Base-by-base conservation (phyloP, 306 rosid genomes). In the Pterocarpus santalinus region DNA sequence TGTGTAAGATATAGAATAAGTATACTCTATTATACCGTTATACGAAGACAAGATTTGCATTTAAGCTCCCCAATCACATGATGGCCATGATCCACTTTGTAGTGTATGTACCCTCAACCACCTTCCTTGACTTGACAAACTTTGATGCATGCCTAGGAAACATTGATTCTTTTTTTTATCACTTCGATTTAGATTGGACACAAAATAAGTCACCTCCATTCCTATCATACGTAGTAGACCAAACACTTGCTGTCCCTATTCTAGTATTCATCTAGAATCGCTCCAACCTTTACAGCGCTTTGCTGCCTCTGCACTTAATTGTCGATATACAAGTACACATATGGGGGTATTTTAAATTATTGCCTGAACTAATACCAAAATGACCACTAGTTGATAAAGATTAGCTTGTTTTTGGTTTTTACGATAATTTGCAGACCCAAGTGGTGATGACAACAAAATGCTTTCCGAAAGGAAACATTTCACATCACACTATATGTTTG, bases 121-220 rank as follows among this genome's bases (percentile, higher is more conserved):
- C 85, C 70, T 34, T 41, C 62, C 13, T 8, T 53, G 35, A 38
- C 49, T 33, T 62, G 92, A 87, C 87, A 80, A 80, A 62, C 39
- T 34, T 49, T 89, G 89, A 46, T 35, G 81, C 76, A 65, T 56
- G 77, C 87, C 69, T 73, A 83, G 90, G 90, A 83, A 87, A 89
- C 92, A 87, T 49, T 52, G 46, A 33, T 51, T 71, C 63, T 70
- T 49, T 51, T 11, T 52, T 32, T 51, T 70, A 69, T 44, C 32
- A 73, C 66, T 32, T 9, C 1, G 63, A 56, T 56, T 56, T 16
- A 16, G 63, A 56, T 17, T 56, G 11, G 63, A 51, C 41, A 30
- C 16, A n/a, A 52, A 36, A 38, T 28, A 73, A 16, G 5, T 16
- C 33, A 14, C 36, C 78, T 17, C 15, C 67, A 53, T 55, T 36